Evolutionary conservation across 2,329 filamentous ascomycete genomes (phyloP), one percentile per base, ranked within the genome.

Genomic region (Passalora sequoiae): DNA sequence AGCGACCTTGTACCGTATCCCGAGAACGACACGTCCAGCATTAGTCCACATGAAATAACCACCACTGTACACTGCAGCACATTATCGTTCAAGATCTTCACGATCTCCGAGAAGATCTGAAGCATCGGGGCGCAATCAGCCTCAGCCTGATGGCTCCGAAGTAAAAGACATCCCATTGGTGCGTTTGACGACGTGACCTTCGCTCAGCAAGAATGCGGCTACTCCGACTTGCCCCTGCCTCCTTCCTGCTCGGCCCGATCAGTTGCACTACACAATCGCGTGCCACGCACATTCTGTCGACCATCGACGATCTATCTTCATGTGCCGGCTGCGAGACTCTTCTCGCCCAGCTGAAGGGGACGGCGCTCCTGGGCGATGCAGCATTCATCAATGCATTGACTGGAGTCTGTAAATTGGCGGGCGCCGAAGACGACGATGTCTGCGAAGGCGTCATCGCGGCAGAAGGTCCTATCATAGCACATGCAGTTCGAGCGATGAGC

Each of bases 381-480:
- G 55, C 63, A 6, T 69, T 76, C 44, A 59, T 69, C 21, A 54
- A 56, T 48, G 60, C 64, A 1, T 54, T 69, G 15, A 64, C 58
- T 9, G 60, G 59, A 2, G 53, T 69, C 15, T 70, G 68, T 49
- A 59, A 60, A 7, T 47, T 57, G 13, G 20, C 42, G 4, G 28
- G 39, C 69, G 61, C 67, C 27, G 69, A 76, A 54, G 76, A 79
- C 41, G 56, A 63, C 21, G 77, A 80, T 56, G 76, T 80, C 19
- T 80, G 77, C 44, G 63, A 68, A 2, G 77, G 77, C 4, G 63
- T 72, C 6, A 67, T 79, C 20, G 64, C 62, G 4, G 66, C 68
- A 1, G 75, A 80, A 56, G 76, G 73, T 0, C 75, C 76, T 2
- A 72, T 77, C 40, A 60, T 78, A 20, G 73, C 75, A 22, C 65